phyloP scores from a whole-genome alignment of 2,329 filamentous ascomycete species.

The Berkeleyomyces rouxiae region DNA sequence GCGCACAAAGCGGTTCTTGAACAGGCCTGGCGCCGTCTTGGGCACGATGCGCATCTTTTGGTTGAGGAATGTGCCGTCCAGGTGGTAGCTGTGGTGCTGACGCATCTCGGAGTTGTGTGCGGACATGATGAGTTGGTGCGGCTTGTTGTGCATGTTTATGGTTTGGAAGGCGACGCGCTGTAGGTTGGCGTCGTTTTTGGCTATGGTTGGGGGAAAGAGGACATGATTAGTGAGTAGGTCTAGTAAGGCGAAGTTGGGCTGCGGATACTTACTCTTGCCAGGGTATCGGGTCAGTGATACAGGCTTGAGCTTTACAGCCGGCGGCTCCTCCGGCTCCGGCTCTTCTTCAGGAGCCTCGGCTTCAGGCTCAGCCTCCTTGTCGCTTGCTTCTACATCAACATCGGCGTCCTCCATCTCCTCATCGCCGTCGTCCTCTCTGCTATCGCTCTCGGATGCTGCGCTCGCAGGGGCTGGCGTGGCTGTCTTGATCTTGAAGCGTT shows the following conservation, averaged over 20 bases:
- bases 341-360: neutral
- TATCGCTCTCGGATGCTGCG: neutral
- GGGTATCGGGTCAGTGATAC: conserved; percentile 9
- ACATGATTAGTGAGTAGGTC: neutral
- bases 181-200: conserved; percentile 6
- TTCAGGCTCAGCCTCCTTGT: neutral
- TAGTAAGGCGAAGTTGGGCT: neutral
- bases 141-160: conserved; percentile 52
- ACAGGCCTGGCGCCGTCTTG: conserved; percentile 4
- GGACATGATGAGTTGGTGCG: conserved; percentile 46
- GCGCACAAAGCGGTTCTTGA: conserved; percentile 12
- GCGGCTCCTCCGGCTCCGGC: conserved; percentile 3
- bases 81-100: conserved; percentile 12
- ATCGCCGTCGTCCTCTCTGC: neutral
- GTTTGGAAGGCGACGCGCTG: conserved; percentile 32
- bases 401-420: neutral
- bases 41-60: conserved; percentile 13
- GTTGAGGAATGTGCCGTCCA: conserved; percentile 10
- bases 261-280: conserved; percentile 8
- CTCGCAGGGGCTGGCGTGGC: neutral
- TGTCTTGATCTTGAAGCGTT: conserved; percentile 8
- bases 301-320: conserved; percentile 7
- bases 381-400: neutral
- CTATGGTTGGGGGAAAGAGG: neutral
- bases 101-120: conserved; percentile 12